These are phyloP conservation scores for Desmodesmus armatus DNA, from an alignment of 139 green algal genomes.

Conservation along the genomic window DNA sequence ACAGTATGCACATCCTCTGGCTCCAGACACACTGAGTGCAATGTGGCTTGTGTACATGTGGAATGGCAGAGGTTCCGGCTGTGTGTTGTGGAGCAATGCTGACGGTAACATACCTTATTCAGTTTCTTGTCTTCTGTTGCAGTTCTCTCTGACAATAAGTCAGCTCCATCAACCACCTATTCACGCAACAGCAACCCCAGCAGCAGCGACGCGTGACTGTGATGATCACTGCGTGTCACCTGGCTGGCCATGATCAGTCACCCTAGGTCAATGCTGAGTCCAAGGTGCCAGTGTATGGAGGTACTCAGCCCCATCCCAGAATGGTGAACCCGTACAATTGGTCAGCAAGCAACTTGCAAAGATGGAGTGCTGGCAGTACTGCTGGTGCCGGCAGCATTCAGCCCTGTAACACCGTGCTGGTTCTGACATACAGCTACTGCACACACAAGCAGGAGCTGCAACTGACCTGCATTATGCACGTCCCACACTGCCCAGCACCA, in stretches of 20 bases:
- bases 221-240: too few relatives aligned
- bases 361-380: not conserved
- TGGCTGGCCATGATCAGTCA: too few relatives aligned
- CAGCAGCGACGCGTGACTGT: not conserved
- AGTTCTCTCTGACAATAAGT: conserved; percentile 64
- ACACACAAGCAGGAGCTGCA: not conserved
- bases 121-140: conserved; percentile 67
- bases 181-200: not conserved
- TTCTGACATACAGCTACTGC: too few relatives aligned
- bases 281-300: too few relatives aligned
- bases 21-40: not conserved
- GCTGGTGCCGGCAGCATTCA: too few relatives aligned
- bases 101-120: conserved; percentile 43
- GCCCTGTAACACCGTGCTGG: too few relatives aligned
- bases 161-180: conserved; percentile 61
- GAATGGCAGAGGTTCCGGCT: not conserved
- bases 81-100: not conserved
- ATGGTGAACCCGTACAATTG: too few relatives aligned
- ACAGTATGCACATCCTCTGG: not conserved
- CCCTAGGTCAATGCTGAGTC: too few relatives aligned
- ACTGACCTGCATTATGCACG: conserved; percentile 66
- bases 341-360: not conserved
- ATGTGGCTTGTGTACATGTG: not conserved
- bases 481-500: conserved; percentile 67
- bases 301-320: too few relatives aligned